Evolutionary conservation across 1,284 basidiomycete genomes (phyloP), one percentile per base, ranked within the genome.

Genomic region (Naganishia cerealis): DNA sequence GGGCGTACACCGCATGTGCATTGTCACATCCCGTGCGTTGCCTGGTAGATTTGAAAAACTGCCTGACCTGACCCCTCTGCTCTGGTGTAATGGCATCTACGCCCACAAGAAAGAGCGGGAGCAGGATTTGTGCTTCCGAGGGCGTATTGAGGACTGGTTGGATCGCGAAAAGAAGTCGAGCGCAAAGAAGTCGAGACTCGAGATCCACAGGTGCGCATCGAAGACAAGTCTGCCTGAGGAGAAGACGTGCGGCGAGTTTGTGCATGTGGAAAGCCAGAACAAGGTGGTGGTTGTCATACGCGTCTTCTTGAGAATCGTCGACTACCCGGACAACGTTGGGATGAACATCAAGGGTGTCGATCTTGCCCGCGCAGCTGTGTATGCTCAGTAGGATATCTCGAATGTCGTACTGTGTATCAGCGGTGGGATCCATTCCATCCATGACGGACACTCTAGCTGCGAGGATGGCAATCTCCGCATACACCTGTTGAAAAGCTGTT

Each of bases 81-180:
- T 53, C 59, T 18, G 21, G 42, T 16, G 50, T 29, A 21, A 65
- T 68, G 8, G 73, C 73, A 65, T 71, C 72, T 21, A 76, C 73
- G 7, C 76, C 76, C 1, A 73, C 71, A 12, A 77, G 63, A 67
- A 76, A 77, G 57, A 77, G 69, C 5, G 76, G 76, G 66, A 77
- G 75, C 48, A 76, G 66, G 67, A 77, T 73, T 57, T 75, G 73
- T 18, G 71, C 72, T 67, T 76, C 75, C 61, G 74, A 72, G 7
- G 73, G 72, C 18, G 76, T 76, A 50, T 73, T 71, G 33, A 77
- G 68, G 18, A 76, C 70, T 16, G 71, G 57, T 21, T 71, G 72
- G 16, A 77, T 72, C 46, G 72, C 68, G 21, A 55, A 57, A 48
- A 77, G 58, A 9, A 75, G 71, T 50, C 73, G 72, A n/a, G 59